A percentile compares a stretch with the other conserved stretches of the same genome.
Conservation (phyloP, 441 rosid genomes). For the Arabidopsis lyrata region DNA sequence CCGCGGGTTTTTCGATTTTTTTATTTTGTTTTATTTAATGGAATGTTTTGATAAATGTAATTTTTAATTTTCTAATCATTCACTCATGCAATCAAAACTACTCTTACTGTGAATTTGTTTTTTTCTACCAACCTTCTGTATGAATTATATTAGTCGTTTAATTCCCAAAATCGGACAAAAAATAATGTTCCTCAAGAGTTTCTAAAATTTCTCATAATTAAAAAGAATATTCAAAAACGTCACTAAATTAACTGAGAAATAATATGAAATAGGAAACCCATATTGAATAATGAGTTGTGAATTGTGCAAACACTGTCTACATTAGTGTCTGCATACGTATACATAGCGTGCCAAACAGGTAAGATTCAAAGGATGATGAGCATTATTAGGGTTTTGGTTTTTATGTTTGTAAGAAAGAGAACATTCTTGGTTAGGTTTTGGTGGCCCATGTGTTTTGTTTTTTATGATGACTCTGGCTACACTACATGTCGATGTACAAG, state of each 20-base stretch:
- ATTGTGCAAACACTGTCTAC: slow-evolving; percentile 19
- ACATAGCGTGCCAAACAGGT: slow-evolving; percentile 25
- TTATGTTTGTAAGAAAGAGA: slow-evolving; percentile 37
- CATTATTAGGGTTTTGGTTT: slow-evolving; percentile 38
- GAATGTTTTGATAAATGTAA: too few species aligned
- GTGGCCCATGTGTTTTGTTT: slow-evolving; percentile 43
- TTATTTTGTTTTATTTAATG: too few species aligned
- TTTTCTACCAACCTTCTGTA: too few species aligned
- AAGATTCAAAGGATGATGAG: slow-evolving; percentile 24
- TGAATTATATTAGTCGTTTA: background rate
- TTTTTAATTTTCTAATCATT: too few species aligned
- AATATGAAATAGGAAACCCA: background rate
- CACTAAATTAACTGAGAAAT: background rate
- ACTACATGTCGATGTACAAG: slow-evolving; percentile 36
- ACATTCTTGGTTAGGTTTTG: slow-evolving; percentile 41
- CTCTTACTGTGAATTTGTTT: too few species aligned
- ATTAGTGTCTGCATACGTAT: background rate
- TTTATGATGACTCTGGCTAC: slow-evolving; percentile 34
- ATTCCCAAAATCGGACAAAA: background rate
- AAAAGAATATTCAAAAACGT: background rate
- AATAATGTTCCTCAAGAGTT: background rate
- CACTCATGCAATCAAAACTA: too few species aligned
- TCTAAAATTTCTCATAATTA: background rate
- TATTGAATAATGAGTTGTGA: slow-evolving; percentile 19
- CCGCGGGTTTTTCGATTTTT: too few species aligned